Evolutionary conservation across 2,329 filamentous ascomycete genomes (phyloP).

Genomic region (Teratosphaeria nubilosa): DNA sequence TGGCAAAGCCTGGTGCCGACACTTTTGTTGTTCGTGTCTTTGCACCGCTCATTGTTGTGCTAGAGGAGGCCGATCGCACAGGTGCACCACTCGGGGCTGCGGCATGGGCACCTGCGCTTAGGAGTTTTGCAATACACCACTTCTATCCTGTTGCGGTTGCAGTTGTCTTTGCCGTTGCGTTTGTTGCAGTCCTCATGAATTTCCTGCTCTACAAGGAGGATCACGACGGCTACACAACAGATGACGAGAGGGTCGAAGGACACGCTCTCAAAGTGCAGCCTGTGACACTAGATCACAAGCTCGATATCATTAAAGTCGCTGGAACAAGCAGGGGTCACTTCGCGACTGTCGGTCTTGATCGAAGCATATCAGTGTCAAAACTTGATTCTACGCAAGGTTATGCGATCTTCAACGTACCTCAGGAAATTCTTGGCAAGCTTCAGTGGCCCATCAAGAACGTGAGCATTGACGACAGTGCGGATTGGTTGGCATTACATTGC

Average conservation of each 20-base stretch:
- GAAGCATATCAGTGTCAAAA: conserved; percentile 40
- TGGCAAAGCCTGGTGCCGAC: conserved; percentile 60
- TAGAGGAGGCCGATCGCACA: conserved; percentile 57
- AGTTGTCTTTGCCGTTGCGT: conserved; percentile 52
- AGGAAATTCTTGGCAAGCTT: conserved; percentile 12
- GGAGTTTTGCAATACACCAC: conserved; percentile 48
- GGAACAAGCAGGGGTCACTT: conserved; percentile 55
- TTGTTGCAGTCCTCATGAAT: conserved; percentile 61
- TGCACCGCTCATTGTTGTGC: conserved; percentile 63
- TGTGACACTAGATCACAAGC: conserved; percentile 51
- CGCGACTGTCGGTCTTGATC: conserved; percentile 61
- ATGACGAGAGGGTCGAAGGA: conserved; percentile 36
- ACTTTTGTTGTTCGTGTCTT: conserved; percentile 66
- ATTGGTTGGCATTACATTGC: conserved; percentile 57
- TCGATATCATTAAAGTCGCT: conserved; percentile 59
- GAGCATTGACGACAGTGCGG: conserved; percentile 54
- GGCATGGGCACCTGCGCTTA: conserved; percentile 43
- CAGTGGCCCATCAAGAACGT: conserved; percentile 40
- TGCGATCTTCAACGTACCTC: conserved; percentile 9
- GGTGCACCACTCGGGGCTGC: conserved; percentile 40
- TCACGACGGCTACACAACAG: conserved; percentile 32
- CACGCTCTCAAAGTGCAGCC: conserved; percentile 51
- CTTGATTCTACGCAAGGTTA: conserved; percentile 14
- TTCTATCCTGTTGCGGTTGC: conserved; percentile 57
- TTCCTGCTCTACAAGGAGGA: conserved; percentile 60